Percentiles rank a stretch among this genome's conserved stretches.
Evolutionary conservation across 2,329 filamentous ascomycete genomes (phyloP).

Genomic region (Fusarium compactum): DNA sequence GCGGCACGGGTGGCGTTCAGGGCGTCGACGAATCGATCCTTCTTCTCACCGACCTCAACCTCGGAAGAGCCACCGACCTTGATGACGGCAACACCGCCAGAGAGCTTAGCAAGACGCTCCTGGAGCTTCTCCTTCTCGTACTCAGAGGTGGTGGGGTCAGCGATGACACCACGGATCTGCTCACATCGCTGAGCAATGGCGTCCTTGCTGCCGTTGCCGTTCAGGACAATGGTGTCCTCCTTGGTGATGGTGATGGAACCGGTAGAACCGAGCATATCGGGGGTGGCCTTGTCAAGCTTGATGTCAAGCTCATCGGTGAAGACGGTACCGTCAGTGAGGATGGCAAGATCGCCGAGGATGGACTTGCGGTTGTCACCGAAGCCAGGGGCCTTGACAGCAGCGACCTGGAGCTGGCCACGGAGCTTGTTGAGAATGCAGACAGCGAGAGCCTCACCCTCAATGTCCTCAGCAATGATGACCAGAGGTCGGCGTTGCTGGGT

Average conservation of each 20-base stretch:
- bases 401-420: constrained; percentile 98
- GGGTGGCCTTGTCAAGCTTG: constrained; percentile 98
- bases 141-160: constrained; percentile 92
- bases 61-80: constrained; percentile 98
- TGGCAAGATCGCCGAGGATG: constrained; percentile 94
- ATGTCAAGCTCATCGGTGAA: constrained; percentile 98
- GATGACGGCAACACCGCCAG: constrained; percentile 98
- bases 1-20: constrained; percentile 97
- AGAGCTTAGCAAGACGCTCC: constrained; percentile 99
- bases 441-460: constrained; percentile 97
- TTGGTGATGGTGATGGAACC: constrained; percentile 99
- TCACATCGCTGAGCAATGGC: constrained; percentile 94
- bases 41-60: constrained; percentile 99
- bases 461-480: constrained; percentile 98
- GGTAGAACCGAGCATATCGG: constrained; percentile 95
- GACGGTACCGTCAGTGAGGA: constrained; percentile 96
- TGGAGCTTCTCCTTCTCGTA: constrained; percentile 99
- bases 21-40: constrained; percentile 98
- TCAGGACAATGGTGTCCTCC: constrained; percentile 99
- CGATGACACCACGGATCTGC: constrained; percentile 98
- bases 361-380: constrained; percentile 99
- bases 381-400: constrained; percentile 97
- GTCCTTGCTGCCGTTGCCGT: constrained; percentile 97
- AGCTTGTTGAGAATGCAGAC: constrained; percentile 99
- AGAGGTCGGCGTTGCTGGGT: constrained; percentile 95